Percentiles rank a stretch among this genome's conserved stretches.
These are phyloP conservation scores for Naematelia encephala DNA, from an alignment of 768 basidiomycete species.

Conservation along the genomic window DNA sequence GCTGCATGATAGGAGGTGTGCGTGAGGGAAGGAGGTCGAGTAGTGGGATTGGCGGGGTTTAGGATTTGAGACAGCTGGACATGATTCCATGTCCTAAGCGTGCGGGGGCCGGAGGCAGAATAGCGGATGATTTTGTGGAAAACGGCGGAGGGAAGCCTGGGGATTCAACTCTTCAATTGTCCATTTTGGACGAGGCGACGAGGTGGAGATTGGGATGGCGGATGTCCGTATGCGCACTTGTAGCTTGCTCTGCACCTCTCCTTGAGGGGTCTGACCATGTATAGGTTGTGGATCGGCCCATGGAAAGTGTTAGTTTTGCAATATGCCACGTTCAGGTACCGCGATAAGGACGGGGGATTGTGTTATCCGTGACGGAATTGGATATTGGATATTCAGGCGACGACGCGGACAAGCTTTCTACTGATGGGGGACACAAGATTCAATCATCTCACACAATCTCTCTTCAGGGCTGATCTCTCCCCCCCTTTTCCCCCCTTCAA, in stretches of 20 bases:
- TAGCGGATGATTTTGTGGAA: background rate
- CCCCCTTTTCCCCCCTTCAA: too few relatives aligned
- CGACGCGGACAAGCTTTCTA: too few relatives aligned
- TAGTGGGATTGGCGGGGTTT: background rate
- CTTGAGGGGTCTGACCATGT: background rate
- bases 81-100: background rate
- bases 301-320: too few relatives aligned
- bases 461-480: too few relatives aligned
- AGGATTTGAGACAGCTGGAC: too few relatives aligned
- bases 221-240: background rate
- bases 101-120: background rate
- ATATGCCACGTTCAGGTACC: too few relatives aligned
- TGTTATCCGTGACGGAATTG: too few relatives aligned
- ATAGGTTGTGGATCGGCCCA: too few relatives aligned
- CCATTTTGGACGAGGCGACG: background rate
- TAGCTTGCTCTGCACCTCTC: background rate
- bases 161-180: constrained; percentile 27
- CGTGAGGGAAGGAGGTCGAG: background rate
- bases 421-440: too few relatives aligned
- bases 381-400: too few relatives aligned
- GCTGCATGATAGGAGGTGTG: background rate
- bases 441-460: too few relatives aligned
- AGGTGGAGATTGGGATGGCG: background rate
- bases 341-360: too few relatives aligned
- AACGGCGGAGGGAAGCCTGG: constrained; percentile 9